Base-by-base conservation (phyloP, 257 asterid species). In the Coffea eugenioides region DNA sequence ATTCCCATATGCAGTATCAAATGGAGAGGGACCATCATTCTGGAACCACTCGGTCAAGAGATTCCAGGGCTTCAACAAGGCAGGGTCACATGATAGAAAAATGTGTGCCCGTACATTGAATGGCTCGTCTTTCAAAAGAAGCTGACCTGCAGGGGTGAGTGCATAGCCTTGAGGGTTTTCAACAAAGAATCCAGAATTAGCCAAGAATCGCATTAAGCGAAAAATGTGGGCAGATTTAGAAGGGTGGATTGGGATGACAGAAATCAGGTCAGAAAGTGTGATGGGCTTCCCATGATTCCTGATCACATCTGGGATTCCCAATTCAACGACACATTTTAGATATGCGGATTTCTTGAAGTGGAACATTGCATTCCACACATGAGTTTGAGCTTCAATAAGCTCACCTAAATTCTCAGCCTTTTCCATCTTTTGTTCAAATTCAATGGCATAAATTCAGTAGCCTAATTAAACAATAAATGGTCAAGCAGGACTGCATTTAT, bases 301-400 rank as follows among this genome's bases (percentile, higher is more conserved):
- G 10, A 81, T 69, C 11, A 67, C 62, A 21, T 81, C 83, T 20
- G 85, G 74, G 43, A 84, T 84, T 64, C 79, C 80, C 10, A 84
- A 51, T 6, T 79, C 69, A 54, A 84, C 61, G 4, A 82, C 87
- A 57, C 81, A 84, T 74, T 75, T 73, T 2, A 84, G 83, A 20
- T 79, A 61, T 41, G 65, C 54, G 3, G 83, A 77, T 6, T 69
- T 84, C 49, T 48, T 51, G 83, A 57, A 81, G 56, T 65, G 73
- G 73, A 69, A 78, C 25, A 49, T 25, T 54, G 74, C 80, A 13
- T 70, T 78, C 81, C 72, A 81, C 16, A 81, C 65, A 69, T 70
- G 85, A 57, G 70, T 54, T 81, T 79, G 80, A 12, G 82, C 81
- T 13, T 79, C 49, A 8, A 78, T 81, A 61, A 77, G 75, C 36